Evolutionary conservation across 495 filamentous ascomycete genomes (phyloP).

Genomic region (Podospora appendiculata): DNA sequence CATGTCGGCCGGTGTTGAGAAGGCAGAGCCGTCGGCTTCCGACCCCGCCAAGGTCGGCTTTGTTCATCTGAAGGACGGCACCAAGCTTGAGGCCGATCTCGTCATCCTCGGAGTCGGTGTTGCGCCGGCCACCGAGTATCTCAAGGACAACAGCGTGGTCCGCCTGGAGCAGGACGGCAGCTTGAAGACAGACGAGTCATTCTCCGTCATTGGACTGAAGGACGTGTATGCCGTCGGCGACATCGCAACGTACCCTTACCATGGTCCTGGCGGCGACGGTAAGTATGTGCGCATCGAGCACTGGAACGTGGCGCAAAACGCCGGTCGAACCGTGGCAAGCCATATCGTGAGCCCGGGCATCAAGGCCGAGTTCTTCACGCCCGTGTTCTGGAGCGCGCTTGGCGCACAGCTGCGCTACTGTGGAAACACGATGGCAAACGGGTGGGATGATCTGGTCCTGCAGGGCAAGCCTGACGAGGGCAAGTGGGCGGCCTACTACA

Average conservation of each 20-base stretch:
- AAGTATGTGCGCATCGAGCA: constrained; percentile 75
- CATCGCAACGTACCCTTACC: constrained; percentile 91
- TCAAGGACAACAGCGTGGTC: constrained; percentile 62
- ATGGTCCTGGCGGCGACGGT: constrained; percentile 76
- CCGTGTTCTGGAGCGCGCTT: constrained; percentile 93
- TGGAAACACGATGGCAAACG: constrained; percentile 64
- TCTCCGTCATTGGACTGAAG: constrained; percentile 61
- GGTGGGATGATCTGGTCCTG: constrained; percentile 78
- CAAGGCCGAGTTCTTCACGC: constrained; percentile 68
- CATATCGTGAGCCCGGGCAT: constrained; percentile 59
- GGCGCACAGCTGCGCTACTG: constrained; percentile 87
- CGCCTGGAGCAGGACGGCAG: constrained; percentile 74
- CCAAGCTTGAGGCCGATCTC: constrained; percentile 74
- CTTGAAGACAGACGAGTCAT: constrained; percentile 66
- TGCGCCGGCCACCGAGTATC: constrained; percentile 73
- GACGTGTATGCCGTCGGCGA: constrained; percentile 93
- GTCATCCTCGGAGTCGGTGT: constrained; percentile 91
- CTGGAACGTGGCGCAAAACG: constrained; percentile 96
- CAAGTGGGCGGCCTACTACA: constrained; percentile 86
- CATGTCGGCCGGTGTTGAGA: constrained; percentile 70
- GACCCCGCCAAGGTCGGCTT: constrained; percentile 65
- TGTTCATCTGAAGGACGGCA: constrained; percentile 81
- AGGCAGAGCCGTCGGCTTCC: constrained; percentile 59
- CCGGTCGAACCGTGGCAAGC: constrained; percentile 67
- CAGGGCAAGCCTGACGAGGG: constrained; percentile 68